Evolutionary conservation across 2,329 filamentous ascomycete species (phyloP).

Genomic region (Orbilia quercus): DNA sequence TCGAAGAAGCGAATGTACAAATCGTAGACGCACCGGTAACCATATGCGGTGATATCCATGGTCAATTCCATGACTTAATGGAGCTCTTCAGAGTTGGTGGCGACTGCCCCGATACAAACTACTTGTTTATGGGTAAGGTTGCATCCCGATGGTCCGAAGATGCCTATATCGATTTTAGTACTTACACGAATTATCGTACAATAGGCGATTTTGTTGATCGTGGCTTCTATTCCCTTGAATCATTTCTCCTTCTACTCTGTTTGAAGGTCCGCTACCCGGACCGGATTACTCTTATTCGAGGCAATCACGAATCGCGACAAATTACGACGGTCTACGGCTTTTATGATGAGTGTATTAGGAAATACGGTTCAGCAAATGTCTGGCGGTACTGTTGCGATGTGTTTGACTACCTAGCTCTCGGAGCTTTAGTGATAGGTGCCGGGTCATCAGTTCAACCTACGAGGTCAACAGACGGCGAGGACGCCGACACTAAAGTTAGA

Average conservation of each 20-base stretch:
- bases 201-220: conserved; percentile 95
- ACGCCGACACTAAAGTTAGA: conserved; percentile 61
- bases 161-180: background rate
- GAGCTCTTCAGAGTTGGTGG: conserved; percentile 93
- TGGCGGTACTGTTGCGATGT: conserved; percentile 98
- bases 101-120: conserved; percentile 94
- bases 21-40: conserved; percentile 94
- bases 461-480: conserved; percentile 60
- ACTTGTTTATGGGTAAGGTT: conserved; percentile 86
- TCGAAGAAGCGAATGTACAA: conserved; percentile 97
- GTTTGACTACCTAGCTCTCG: conserved; percentile 94
- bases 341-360: conserved; percentile 95
- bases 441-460: conserved; percentile 73
- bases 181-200: conserved; percentile 14
- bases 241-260: conserved; percentile 92
- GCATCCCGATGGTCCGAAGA: background rate
- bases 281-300: conserved; percentile 93
- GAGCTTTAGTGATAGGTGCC: conserved; percentile 89
- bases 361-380: conserved; percentile 96
- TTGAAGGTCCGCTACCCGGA: conserved; percentile 98
- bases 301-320: conserved; percentile 95
- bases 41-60: conserved; percentile 97
- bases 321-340: conserved; percentile 98
- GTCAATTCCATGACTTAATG: conserved; percentile 97
- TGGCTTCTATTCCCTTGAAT: conserved; percentile 97